A percentile compares a stretch with the other conserved stretches of the same genome.
Evolutionary conservation across 2,329 filamentous ascomycete genomes (phyloP).

Genomic region (Aspergillus candidus): DNA sequence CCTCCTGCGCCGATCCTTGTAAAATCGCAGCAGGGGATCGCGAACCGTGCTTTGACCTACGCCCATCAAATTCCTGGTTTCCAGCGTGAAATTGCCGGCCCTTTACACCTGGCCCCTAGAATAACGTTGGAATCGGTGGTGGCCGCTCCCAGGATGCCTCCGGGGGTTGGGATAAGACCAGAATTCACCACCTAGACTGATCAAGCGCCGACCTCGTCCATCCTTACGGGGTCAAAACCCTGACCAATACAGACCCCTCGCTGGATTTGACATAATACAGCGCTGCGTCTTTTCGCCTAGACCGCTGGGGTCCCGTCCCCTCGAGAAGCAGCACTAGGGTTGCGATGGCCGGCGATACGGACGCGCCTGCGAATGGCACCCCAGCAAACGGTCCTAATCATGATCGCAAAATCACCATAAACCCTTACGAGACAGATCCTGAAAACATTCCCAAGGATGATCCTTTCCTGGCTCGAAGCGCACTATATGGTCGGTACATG

Average conservation of each 20-base stretch:
- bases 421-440: slow-evolving; percentile 33
- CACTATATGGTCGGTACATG: slow-evolving; percentile 31
- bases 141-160: slow-evolving; percentile 10
- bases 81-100: no score
- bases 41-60: no score
- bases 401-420: slow-evolving; percentile 11
- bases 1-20: no score
- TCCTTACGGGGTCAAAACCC: no score
- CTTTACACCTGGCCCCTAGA: no score
- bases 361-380: slow-evolving; percentile 12
- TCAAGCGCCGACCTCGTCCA: background rate
- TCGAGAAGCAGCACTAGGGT: background rate
- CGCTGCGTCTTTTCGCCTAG: background rate
- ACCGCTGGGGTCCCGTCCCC: no score
- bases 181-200: slow-evolving; percentile 6
- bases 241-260: no score
- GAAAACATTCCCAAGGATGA: slow-evolving; percentile 28
- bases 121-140: background rate
- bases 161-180: slow-evolving; percentile 4
- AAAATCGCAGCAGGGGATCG: no score
- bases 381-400: slow-evolving; percentile 18
- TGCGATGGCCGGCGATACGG: slow-evolving; percentile 20
- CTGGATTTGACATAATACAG: no score
- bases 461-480: slow-evolving; percentile 27
- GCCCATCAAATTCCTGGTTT: no score